Evolutionary conservation across 805 yeast genomes (phyloP), one percentile per base, ranked within the genome.

Genomic region (Teunomyces barrocoloradensis): DNA sequence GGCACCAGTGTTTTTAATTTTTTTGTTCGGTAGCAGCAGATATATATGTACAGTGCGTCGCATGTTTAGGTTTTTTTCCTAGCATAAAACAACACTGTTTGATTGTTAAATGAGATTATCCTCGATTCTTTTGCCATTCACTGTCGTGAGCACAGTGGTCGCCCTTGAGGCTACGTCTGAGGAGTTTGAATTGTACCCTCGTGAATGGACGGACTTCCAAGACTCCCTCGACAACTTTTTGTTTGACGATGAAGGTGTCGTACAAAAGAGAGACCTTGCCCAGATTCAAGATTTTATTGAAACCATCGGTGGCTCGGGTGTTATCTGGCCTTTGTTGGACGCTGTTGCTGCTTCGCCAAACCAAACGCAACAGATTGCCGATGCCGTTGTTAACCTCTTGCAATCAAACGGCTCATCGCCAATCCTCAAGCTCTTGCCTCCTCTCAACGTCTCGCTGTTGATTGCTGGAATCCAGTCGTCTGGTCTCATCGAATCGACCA

Each of bases 341-440:
- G 64, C 60, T 37, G 56, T 71, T 12, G 73, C 74, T 0, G 51
- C 53, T 20, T 61, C 65, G 3, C 57, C 66, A n/a, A 53, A 53
- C 9, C 58, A 64, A 34, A 37, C 40, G 6, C 40, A 37, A 27
- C 15, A 12, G 17, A 23, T 37, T 20, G 40, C 40, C 28, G 15
- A 37, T 12, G 4, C 40, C 20, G 40, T 37, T 5, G 40, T 37
- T 11, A 12, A 6, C 17, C 18, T 37, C 28, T 37, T 37, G 29
- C 6, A 37, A 23, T 37, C 40, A 7, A 37, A 37, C 28, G 29
- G 40, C 28, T 37, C 40, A 23, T 37, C 40, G 29, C 29, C 40
- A 17, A 25, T 37, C 13, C 40, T 37, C 29, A n/a, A 23, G 29
- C 29, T 37, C 28, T 27, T 37, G 15, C 40, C 40, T 6, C 29